These are phyloP conservation scores for Calophaca sinica DNA, from an alignment of 306 rosid genomes.

Conservation along the genomic window DNA sequence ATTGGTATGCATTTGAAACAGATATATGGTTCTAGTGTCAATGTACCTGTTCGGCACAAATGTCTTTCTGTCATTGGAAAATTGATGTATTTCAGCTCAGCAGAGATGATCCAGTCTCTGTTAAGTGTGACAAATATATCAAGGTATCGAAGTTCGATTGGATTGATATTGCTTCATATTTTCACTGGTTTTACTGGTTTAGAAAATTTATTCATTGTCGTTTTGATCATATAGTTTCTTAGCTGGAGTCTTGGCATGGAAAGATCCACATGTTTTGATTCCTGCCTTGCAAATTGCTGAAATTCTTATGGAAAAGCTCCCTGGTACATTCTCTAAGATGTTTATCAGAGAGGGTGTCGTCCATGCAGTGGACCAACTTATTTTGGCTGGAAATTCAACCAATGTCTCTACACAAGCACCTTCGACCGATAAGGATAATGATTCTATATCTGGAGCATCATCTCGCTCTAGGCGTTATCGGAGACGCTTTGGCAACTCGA, in stretches of 20 bases:
- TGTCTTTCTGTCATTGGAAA: slow-evolving; percentile 94
- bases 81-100: slow-evolving; percentile 89
- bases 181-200: slow-evolving; percentile 14
- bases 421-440: slow-evolving; percentile 78
- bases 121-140: slow-evolving; percentile 84
- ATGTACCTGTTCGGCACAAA: slow-evolving; percentile 94
- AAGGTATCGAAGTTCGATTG: slow-evolving; percentile 62
- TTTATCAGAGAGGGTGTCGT: slow-evolving; percentile 97
- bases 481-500: slow-evolving; percentile 75
- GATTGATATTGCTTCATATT: slow-evolving; percentile 30
- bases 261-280: slow-evolving; percentile 89
- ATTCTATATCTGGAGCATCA: slow-evolving; percentile 68
- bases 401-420: slow-evolving; percentile 63
- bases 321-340: slow-evolving; percentile 83
- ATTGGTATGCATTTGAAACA: slow-evolving; percentile 50
- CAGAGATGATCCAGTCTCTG: slow-evolving; percentile 95
- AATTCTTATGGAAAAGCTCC: slow-evolving; percentile 98
- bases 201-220: slow-evolving; percentile 36
- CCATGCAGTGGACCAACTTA: slow-evolving; percentile 97
- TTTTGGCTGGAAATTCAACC: slow-evolving; percentile 67
- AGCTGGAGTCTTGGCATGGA: slow-evolving; percentile 98
- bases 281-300: slow-evolving; percentile 98
- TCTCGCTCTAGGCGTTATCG: slow-evolving; percentile 91
- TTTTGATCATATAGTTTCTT: slow-evolving; percentile 69
- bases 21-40: slow-evolving; percentile 98